A percentile compares a stretch with the other conserved stretches of the same genome.
These are phyloP conservation scores for Entomortierella chlamydospora DNA, from an alignment of 192 early-diverging fungal genomes.

Conservation along the genomic window DNA sequence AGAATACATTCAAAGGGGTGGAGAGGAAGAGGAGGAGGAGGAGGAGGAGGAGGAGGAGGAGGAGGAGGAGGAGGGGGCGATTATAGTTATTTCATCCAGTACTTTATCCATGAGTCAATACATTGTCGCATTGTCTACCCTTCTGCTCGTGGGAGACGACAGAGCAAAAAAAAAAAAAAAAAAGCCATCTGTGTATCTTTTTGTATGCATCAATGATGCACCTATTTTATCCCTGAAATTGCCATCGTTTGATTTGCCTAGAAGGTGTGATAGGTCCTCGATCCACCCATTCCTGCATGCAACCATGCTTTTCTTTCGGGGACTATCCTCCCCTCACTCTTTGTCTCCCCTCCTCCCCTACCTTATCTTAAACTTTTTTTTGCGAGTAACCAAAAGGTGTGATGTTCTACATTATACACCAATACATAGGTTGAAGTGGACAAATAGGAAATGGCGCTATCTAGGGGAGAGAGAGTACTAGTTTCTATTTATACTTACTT, in stretches of 20 bases:
- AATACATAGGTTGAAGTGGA: background rate
- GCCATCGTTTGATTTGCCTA: background rate
- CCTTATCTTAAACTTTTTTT: conserved; percentile 3
- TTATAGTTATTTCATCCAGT: too few relatives aligned
- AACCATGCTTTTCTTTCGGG: conserved; percentile 6
- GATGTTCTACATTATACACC: too few relatives aligned
- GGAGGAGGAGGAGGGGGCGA: too few relatives aligned
- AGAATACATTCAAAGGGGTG: too few relatives aligned
- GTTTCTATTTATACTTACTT: conserved; percentile 45
- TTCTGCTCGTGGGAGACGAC: too few relatives aligned
- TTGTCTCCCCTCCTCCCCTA: background rate
- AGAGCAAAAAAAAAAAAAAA: too few relatives aligned
- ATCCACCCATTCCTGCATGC: conserved; percentile 27
- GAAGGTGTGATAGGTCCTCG: background rate
- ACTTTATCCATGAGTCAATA: too few relatives aligned
- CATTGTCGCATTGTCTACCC: too few relatives aligned
- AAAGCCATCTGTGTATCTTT: too few relatives aligned
- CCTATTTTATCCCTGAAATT: background rate
- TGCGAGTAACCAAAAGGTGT: background rate
- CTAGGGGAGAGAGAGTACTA: background rate
- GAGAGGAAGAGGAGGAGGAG: too few relatives aligned
- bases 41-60: too few relatives aligned
- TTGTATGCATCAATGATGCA: conserved; percentile 11
- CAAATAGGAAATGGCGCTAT: too few relatives aligned
- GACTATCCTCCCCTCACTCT: background rate